Evolutionary conservation across 129 eudicot species (phyloP).

Genomic region (Centrapalus pauciflorus): DNA sequence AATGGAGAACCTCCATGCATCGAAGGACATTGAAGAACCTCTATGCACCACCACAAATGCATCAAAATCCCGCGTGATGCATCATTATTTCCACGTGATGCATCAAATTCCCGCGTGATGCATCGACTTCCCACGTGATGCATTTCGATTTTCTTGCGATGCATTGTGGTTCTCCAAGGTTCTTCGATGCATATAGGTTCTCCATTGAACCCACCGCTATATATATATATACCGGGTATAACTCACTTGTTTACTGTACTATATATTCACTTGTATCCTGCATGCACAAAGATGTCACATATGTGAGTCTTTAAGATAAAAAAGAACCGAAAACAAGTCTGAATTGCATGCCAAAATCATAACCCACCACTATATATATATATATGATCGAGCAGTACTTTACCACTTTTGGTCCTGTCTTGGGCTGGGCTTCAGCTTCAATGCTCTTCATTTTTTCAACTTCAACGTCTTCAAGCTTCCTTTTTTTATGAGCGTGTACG

Average conservation of each 20-base stretch:
- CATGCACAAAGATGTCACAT: conserved; percentile 18
- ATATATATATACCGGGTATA: too few relatives aligned
- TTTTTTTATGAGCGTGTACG: conserved; percentile 29
- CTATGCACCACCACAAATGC: too few relatives aligned
- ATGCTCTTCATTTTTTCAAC: background rate
- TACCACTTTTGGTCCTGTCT: conserved; percentile 32
- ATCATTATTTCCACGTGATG: too few relatives aligned
- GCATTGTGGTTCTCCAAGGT: too few relatives aligned
- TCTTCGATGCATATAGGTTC: too few relatives aligned
- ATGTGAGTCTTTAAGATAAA: background rate
- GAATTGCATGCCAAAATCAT: background rate
- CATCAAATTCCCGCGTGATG: too few relatives aligned
- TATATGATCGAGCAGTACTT: conserved; percentile 7
- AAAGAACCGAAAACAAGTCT: conserved; percentile 1
- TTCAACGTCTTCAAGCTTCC: conserved; percentile 29
- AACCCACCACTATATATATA: background rate
- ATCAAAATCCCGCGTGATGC: too few relatives aligned
- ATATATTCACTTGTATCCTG: conserved; percentile 53
- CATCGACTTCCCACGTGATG: too few relatives aligned
- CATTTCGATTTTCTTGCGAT: too few relatives aligned
- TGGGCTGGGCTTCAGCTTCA: conserved; percentile 11
- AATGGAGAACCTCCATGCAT: too few relatives aligned
- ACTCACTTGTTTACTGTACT: conserved; percentile 60
- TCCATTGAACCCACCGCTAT: too few relatives aligned
- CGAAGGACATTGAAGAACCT: too few relatives aligned